Evolutionary conservation across 192 early-diverging fungal species (phyloP).

Genomic region (Backusella sp.): DNA sequence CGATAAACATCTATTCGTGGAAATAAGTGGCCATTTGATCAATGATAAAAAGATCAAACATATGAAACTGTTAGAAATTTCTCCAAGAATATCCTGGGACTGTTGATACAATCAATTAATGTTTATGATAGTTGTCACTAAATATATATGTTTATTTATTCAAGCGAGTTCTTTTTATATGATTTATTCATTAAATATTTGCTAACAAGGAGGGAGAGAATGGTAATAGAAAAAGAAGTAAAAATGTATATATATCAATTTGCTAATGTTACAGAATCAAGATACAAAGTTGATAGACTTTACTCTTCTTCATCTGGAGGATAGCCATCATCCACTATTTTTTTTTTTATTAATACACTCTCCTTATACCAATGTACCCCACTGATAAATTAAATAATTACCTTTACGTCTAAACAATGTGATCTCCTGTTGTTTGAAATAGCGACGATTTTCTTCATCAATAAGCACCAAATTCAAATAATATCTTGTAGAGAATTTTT

Average conservation of each 20-base stretch:
- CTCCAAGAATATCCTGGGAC: too few relatives aligned
- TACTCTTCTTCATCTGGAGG: constrained; percentile 22
- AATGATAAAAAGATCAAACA: background rate
- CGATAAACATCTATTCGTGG: background rate
- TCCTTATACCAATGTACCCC: background rate
- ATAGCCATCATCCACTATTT: constrained; percentile 38
- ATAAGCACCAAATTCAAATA: constrained; percentile 96
- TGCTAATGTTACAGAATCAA: background rate
- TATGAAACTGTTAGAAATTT: too few relatives aligned
- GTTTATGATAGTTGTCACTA: too few relatives aligned
- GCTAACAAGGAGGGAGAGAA: background rate
- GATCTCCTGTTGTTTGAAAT: constrained; percentile 99
- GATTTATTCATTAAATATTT: constrained; percentile 4
- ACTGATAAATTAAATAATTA: constrained; percentile 3
- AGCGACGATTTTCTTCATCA: constrained; percentile 96
- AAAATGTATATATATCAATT: background rate
- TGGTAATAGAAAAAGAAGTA: background rate
- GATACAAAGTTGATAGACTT: background rate
- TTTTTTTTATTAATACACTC: background rate
- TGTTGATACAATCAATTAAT: too few relatives aligned
- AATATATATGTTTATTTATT: too few relatives aligned
- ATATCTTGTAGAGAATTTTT: constrained; percentile 96
- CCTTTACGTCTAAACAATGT: constrained; percentile 67
- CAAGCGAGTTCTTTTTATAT: background rate
- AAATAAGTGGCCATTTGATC: background rate